phyloP scores from a whole-genome alignment of 2,329 filamentous ascomycete species.

The Talaromyces funiculosus region DNA sequence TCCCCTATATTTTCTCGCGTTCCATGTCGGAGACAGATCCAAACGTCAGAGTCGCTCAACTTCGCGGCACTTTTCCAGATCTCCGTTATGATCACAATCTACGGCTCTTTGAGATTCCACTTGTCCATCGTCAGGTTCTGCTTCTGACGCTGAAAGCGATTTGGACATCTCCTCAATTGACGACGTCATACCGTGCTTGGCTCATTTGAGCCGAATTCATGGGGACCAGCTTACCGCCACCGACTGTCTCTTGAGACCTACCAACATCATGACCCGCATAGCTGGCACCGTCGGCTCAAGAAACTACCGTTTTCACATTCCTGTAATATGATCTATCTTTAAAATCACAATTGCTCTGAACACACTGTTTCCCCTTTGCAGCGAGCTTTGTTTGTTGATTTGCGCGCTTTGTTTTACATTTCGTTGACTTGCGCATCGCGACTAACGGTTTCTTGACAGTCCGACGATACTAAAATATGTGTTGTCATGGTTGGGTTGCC shows the following conservation, averaged over 20 bases:
- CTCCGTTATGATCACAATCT: neutral
- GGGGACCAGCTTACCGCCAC: neutral
- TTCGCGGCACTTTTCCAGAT: neutral
- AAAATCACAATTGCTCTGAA: neutral
- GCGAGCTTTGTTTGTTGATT: neutral
- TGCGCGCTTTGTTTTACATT: neutral
- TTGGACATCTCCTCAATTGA: neutral
- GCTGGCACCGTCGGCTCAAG: constrained; percentile 7
- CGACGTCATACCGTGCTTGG: neutral
- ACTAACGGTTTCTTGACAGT: constrained; percentile 49
- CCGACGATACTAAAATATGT: constrained; percentile 92
- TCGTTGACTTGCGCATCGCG: neutral
- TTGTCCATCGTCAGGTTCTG: neutral
- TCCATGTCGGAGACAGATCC: neutral
- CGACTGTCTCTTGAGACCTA: neutral
- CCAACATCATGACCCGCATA: constrained; percentile 7
- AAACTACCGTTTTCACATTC: constrained; percentile 22
- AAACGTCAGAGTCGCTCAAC: neutral
- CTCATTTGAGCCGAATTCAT: neutral
- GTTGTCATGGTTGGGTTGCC: constrained; percentile 98
- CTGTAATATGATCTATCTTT: constrained; percentile 20
- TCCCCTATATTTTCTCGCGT: neutral
- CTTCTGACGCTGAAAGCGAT: neutral
- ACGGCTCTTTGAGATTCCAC: constrained; percentile 4
- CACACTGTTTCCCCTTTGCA: neutral